These are phyloP conservation scores for Phytophthora cajani DNA, from an alignment of 352 stramenopile species.

Conservation along the genomic window DNA sequence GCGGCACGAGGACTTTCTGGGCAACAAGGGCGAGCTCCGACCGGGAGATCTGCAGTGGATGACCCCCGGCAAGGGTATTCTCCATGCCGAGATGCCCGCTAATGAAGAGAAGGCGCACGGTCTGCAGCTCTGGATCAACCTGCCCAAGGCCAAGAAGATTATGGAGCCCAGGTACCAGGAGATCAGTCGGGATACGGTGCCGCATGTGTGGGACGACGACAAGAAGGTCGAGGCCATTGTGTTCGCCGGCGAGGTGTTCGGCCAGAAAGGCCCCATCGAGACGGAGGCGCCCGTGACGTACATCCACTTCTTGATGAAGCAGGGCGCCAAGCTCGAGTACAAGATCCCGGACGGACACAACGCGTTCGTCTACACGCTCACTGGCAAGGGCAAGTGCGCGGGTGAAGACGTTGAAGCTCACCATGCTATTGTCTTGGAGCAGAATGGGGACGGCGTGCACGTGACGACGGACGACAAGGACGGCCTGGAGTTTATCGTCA, in stretches of 20 bases:
- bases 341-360: constrained; percentile 51
- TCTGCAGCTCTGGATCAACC: constrained; percentile 64
- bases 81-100: constrained; percentile 61
- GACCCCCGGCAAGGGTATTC: constrained; percentile 56
- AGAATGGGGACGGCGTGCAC: constrained; percentile 55
- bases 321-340: constrained; percentile 45
- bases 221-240: constrained; percentile 57
- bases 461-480: constrained; percentile 41
- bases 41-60: constrained; percentile 7
- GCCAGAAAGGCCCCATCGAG: constrained; percentile 45
- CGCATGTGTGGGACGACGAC: constrained; percentile 44
- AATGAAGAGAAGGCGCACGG: constrained; percentile 44
- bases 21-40: constrained; percentile 3
- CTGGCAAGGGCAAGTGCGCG: constrained; percentile 35
- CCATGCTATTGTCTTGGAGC: constrained; percentile 55
- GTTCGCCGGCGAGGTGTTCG: constrained; percentile 61
- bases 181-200: constrained; percentile 45
- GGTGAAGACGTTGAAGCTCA: constrained; percentile 39
- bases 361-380: constrained; percentile 49
- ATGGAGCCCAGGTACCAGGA: constrained; percentile 64
- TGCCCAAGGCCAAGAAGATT: constrained; percentile 53
- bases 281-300: constrained; percentile 59
- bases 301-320: constrained; percentile 60
- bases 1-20: constrained; percentile 2
- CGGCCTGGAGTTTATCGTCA: constrained; percentile 63